A percentile compares a stretch with the other conserved stretches of the same genome.
Conservation (phyloP, 352 stramenopile species). For the Phytophthora fragariae region DNA sequence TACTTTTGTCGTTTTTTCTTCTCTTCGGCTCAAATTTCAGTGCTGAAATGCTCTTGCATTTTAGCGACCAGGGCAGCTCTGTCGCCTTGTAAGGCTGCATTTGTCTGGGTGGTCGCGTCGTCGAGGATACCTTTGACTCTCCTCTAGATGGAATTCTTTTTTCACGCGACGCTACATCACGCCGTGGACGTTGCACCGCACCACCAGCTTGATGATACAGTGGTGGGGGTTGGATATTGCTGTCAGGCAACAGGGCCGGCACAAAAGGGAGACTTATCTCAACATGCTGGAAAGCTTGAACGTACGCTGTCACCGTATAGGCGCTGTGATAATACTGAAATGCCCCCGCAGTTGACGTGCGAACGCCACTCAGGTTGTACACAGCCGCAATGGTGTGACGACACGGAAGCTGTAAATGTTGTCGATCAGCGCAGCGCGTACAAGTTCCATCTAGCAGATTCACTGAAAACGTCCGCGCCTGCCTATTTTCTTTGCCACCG, state of each 20-base stretch:
- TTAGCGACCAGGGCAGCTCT: background rate
- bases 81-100: background rate
- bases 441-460: background rate
- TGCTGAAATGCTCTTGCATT: background rate
- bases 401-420: conserved; percentile 13
- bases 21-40: background rate
- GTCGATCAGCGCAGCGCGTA: conserved; percentile 7
- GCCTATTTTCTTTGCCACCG: no score
- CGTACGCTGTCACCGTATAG: background rate
- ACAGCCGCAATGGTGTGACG: background rate
- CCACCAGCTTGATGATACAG: background rate
- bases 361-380: background rate
- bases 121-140: background rate
- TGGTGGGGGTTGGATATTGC: background rate
- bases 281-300: background rate
- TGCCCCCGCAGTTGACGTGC: background rate
- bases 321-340: background rate
- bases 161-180: background rate
- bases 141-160: background rate
- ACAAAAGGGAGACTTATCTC: background rate
- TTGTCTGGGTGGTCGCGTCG: background rate
- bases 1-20: background rate
- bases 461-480: no score
- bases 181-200: background rate
- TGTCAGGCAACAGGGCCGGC: background rate